Percentiles rank a stretch among this genome's conserved stretches.
Evolutionary conservation across 768 basidiomycete genomes (phyloP).

Genomic region (Tylopilus sp.): DNA sequence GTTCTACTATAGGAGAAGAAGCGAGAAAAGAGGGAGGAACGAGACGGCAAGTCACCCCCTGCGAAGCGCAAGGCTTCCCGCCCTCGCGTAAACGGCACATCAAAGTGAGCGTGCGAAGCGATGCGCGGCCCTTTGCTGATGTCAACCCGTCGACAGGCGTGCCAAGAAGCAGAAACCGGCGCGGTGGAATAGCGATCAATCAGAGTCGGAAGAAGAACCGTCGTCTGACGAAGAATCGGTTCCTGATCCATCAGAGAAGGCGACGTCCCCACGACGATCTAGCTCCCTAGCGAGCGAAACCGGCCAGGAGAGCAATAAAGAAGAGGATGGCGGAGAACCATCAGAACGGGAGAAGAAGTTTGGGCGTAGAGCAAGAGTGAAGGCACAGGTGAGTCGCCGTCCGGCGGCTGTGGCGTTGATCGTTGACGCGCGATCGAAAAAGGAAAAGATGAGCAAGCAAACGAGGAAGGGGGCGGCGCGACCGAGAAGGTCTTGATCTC

Average conservation of each 20-base stretch:
- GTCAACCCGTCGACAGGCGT: constrained; percentile 14
- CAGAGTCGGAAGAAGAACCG: constrained; percentile 28
- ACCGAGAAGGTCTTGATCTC: constrained; percentile 25
- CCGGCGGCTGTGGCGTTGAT: not conserved
- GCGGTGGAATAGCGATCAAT: constrained; percentile 33
- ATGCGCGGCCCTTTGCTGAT: constrained; percentile 7
- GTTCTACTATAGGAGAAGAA: constrained; percentile 35
- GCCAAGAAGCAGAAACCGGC: constrained; percentile 27
- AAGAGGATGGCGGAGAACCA: constrained; percentile 26
- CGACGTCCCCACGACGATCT: constrained; percentile 19
- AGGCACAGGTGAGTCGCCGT: constrained; percentile 36
- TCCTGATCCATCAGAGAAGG: constrained; percentile 39
- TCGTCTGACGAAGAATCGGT: constrained; percentile 29
- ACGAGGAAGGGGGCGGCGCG: constrained; percentile 21
- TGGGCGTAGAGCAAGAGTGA: constrained; percentile 38
- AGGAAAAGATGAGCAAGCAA: constrained; percentile 33
- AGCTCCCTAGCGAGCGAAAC: constrained; percentile 42
- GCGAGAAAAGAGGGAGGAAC: constrained; percentile 38
- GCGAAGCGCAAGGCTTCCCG: constrained; percentile 53
- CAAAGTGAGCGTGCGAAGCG: constrained; percentile 20
- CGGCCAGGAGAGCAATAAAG: constrained; percentile 26
- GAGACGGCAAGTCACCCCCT: constrained; percentile 46
- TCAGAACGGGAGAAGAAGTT: constrained; percentile 34
- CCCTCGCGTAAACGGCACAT: constrained; percentile 24
- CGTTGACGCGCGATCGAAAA: not conserved